phyloP scores from a whole-genome alignment of 176 grass and related monocot genomes.

The Guadua angustifolia region DNA sequence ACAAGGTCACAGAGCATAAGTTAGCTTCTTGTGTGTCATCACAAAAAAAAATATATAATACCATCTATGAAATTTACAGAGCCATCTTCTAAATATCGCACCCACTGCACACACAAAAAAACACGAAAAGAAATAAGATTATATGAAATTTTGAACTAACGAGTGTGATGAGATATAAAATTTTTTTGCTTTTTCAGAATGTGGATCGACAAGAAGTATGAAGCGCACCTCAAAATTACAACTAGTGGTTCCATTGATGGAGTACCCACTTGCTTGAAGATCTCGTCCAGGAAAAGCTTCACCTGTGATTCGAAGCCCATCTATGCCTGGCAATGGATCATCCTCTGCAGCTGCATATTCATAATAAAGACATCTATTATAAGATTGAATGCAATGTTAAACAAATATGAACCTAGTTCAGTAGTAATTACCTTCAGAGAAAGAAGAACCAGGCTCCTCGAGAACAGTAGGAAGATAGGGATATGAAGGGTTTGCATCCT shows the following conservation, averaged over 20 bases:
- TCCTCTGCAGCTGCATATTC: slow-evolving; percentile 73
- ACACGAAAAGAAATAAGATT: slow-evolving; percentile 14
- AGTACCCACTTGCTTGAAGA: slow-evolving; percentile 93
- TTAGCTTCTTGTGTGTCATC: slow-evolving; percentile 1
- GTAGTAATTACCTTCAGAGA: slow-evolving; percentile 74
- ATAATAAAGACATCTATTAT: slow-evolving; percentile 15
- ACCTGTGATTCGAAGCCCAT: slow-evolving; percentile 85
- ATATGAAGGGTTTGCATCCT: slow-evolving; percentile 64
- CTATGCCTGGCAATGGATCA: slow-evolving; percentile 87
- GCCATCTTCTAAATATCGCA: slow-evolving; percentile 88
- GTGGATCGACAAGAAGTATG: neutral
- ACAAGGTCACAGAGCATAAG: slow-evolving; percentile 35
- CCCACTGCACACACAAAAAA: slow-evolving; percentile 69
- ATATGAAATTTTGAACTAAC: slow-evolving; percentile 26
- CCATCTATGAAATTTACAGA: slow-evolving; percentile 93
- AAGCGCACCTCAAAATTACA: slow-evolving; percentile 89
- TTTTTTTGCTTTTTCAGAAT: neutral
- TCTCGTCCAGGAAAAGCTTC: slow-evolving; percentile 92
- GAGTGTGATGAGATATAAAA: slow-evolving; percentile 13
- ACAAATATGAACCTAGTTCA: neutral
- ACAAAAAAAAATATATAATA: slow-evolving; percentile 39
- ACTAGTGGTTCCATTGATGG: slow-evolving; percentile 89
- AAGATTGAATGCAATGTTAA: no score
- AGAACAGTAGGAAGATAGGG: slow-evolving; percentile 87
- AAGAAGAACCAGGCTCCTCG: slow-evolving; percentile 85